These are phyloP conservation scores for Linaria vulgaris DNA, from an alignment of 257 asterid species.

Conservation along the genomic window DNA sequence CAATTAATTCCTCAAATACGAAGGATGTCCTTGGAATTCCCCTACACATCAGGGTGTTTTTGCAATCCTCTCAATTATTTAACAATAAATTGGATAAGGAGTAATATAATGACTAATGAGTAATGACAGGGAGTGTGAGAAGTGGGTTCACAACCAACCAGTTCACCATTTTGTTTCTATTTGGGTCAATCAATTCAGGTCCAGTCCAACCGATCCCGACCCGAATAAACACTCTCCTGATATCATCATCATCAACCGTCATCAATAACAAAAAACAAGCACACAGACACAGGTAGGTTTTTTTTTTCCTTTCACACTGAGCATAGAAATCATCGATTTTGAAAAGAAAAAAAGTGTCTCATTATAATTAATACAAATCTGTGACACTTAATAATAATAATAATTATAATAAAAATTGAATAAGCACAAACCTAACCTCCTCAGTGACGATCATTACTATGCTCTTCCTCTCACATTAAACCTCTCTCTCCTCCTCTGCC, in stretches of 20 bases:
- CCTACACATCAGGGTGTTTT: too few relatives aligned
- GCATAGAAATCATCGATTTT: constrained; percentile 39
- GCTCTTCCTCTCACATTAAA: constrained; percentile 20
- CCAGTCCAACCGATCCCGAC: constrained; percentile 2
- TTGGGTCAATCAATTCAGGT: background rate
- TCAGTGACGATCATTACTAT: constrained; percentile 30
- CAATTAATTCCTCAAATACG: too few relatives aligned
- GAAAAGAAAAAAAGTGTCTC: too few relatives aligned
- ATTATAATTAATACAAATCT: too few relatives aligned
- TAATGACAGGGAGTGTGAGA: background rate
- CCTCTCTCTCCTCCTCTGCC: constrained; percentile 2
- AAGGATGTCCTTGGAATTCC: too few relatives aligned
- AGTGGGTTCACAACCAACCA: background rate
- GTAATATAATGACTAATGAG: too few relatives aligned
- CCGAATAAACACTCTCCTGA: background rate
- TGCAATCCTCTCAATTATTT: too few relatives aligned
- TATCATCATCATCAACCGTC: background rate
- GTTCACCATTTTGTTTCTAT: background rate
- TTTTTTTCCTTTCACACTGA: background rate
- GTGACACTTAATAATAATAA: too few relatives aligned
- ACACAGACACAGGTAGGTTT: constrained; percentile 10
- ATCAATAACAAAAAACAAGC: background rate
- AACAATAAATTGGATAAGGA: too few relatives aligned
- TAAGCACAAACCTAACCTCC: constrained; percentile 20
- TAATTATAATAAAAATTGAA: background rate